A percentile compares a stretch with the other conserved stretches of the same genome.
Conservation (phyloP, 1,284 basidiomycete genomes). For the Leccinum insigne region DNA sequence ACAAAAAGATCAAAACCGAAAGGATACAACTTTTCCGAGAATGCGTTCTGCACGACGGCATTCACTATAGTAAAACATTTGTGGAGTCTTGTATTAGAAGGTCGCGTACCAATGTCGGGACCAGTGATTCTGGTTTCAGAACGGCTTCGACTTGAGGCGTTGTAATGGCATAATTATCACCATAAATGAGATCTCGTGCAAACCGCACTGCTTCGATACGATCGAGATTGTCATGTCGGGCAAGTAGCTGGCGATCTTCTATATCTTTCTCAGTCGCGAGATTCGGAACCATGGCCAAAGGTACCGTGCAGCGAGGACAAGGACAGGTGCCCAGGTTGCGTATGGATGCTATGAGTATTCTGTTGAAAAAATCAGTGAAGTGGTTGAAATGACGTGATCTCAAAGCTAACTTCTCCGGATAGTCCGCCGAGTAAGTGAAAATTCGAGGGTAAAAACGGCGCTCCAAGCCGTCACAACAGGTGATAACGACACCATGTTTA, state of each 20-base stretch:
- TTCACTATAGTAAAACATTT: neutral
- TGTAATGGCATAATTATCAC: accelerated
- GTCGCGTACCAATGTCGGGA: neutral
- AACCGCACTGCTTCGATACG: neutral
- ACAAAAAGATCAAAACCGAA: neutral
- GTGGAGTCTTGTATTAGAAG: neutral
- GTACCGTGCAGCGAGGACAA: neutral
- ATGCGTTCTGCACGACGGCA: neutral
- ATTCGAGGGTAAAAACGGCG: neutral
- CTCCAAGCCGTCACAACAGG: neutral
- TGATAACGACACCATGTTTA: neutral
- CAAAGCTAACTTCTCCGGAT: neutral
- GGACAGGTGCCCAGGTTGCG: neutral
- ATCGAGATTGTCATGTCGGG: neutral
- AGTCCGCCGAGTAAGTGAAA: neutral
- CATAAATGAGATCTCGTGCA: neutral
- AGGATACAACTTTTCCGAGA: neutral
- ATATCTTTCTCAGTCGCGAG: neutral
- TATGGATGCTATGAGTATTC: neutral
- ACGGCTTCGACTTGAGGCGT: neutral
- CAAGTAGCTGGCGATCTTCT: neutral
- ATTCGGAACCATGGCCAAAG: neutral
- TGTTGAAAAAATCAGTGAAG: neutral
- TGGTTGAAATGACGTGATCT: neutral
- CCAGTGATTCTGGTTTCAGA: neutral